Conservation (phyloP, 345 rosid genomes). For the Nephelium lappaceum region DNA sequence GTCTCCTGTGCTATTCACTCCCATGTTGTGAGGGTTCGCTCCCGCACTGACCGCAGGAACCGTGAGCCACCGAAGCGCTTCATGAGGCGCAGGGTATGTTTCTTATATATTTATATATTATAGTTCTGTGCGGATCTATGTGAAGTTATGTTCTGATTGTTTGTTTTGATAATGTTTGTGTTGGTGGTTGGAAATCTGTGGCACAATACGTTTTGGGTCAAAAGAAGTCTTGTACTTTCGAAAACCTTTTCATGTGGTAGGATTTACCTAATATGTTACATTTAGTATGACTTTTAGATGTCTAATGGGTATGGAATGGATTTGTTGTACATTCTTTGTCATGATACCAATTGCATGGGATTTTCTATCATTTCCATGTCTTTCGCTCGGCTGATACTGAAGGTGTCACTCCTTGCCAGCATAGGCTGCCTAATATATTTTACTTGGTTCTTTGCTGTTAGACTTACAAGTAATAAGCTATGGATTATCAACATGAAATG, state of each 20-base stretch:
- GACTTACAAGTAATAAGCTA: neutral
- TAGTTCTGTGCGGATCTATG: neutral
- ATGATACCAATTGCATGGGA: neutral
- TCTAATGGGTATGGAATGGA: neutral
- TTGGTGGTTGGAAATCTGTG: neutral
- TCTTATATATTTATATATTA: neutral
- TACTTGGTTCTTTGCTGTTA: neutral
- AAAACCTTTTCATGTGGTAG: neutral
- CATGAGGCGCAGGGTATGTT: conserved; percentile 71
- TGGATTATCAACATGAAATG: neutral
- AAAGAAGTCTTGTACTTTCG: neutral
- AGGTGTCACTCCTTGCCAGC: neutral
- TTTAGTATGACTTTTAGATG: neutral
- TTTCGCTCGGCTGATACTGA: neutral
- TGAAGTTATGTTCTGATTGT: neutral
- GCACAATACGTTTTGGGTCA: neutral
- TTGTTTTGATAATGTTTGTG: neutral
- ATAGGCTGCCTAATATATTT: neutral
- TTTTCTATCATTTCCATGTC: neutral
- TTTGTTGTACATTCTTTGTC: neutral
- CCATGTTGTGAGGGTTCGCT: conserved; percentile 93
- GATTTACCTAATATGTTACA: neutral
- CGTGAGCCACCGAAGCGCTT: conserved; percentile 91
- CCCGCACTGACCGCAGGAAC: conserved; percentile 67
- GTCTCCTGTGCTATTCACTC: conserved; percentile 98